These are phyloP conservation scores for Dictyostelium gargantuum DNA, from an alignment of 208 protist species.

Conservation along the genomic window DNA sequence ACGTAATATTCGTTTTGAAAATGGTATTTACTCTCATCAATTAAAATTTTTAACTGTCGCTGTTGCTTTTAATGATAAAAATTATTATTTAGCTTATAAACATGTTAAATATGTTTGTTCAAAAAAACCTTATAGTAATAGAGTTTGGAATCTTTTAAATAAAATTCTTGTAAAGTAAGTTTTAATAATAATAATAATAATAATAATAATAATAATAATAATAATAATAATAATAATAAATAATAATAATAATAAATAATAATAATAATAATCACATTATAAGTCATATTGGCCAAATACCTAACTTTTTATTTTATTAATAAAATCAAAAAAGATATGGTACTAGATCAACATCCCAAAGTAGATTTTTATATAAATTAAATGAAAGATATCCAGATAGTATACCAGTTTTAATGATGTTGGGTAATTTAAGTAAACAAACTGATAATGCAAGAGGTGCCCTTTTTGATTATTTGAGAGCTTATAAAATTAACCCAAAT, in stretches of 20 bases:
- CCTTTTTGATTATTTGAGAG: conserved; percentile 11
- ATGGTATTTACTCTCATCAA: background rate
- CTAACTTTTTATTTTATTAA: no score
- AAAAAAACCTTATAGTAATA: conserved; percentile 31
- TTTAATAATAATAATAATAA: background rate
- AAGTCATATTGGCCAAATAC: no score
- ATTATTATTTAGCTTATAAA: background rate
- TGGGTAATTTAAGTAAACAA: background rate
- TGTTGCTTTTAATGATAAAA: background rate
- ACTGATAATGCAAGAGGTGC: background rate
- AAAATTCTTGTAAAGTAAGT: conserved; percentile 28
- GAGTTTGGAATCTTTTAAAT: conserved; percentile 56
- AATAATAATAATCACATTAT: background rate
- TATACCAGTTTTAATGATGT: conserved; percentile 11
- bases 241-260: no score
- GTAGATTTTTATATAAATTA: background rate
- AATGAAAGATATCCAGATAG: background rate
- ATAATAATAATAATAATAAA: no score
- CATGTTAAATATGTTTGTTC: conserved; percentile 51
- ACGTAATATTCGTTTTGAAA: background rate
- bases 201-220: no score
- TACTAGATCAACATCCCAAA: background rate
- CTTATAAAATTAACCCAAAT: background rate
- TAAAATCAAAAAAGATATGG: background rate
- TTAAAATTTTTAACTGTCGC: conserved; percentile 33